phyloP scores from a whole-genome alignment of 2,329 filamentous ascomycete genomes.

The Diaporthe sp. region DNA sequence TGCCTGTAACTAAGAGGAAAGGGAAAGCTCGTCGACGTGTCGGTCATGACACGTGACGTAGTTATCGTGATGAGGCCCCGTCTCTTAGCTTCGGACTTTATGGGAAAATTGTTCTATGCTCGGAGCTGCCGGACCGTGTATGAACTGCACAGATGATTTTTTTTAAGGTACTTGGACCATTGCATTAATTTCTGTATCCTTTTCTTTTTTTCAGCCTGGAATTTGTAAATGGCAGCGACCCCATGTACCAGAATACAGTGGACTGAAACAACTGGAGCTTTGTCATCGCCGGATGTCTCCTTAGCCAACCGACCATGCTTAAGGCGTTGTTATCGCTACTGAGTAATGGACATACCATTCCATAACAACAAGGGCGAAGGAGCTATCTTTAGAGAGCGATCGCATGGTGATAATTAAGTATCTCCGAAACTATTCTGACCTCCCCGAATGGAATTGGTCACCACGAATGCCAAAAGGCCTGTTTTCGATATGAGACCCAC shows the following conservation, averaged over 20 bases:
- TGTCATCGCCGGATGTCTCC: not conserved
- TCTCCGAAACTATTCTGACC: not conserved
- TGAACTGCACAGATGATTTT: not conserved
- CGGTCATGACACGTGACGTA: not conserved
- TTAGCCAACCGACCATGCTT: not conserved
- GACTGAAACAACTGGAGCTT: not conserved
- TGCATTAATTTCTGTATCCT: not conserved
- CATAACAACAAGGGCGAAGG: not conserved
- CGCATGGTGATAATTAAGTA: not conserved
- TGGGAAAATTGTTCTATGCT: not conserved
- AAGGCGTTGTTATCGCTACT: not conserved
- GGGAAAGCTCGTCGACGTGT: not conserved
- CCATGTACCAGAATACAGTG: not conserved
- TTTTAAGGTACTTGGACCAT: not conserved
- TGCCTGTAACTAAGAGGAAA: not conserved
- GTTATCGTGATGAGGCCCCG: not conserved
- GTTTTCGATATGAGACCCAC: not conserved
- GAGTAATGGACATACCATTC: not conserved
- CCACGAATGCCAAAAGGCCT: not conserved
- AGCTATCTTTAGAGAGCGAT: not conserved
- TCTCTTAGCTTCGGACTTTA: not conserved
- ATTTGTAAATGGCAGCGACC: not conserved
- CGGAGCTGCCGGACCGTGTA: not conserved
- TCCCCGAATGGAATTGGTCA: not conserved
- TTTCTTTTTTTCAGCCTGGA: not conserved